Evolutionary conservation across 2,329 filamentous ascomycete genomes (phyloP).

Genomic region (Graphium sp.): DNA sequence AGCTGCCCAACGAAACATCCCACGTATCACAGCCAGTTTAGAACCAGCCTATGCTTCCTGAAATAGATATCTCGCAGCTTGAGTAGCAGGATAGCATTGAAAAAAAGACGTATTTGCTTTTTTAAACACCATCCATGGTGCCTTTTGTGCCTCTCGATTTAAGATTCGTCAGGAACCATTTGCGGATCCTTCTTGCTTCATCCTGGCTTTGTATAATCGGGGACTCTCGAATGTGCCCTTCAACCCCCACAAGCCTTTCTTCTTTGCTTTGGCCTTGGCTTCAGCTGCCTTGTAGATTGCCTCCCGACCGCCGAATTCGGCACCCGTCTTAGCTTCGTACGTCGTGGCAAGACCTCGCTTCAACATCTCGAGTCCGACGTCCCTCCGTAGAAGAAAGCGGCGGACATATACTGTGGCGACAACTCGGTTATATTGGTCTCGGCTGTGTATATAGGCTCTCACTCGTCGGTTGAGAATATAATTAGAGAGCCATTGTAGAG

Average conservation of each 20-base stretch:
- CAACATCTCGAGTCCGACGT: conserved; percentile 85
- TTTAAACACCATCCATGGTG: no score
- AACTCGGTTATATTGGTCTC: conserved; percentile 84
- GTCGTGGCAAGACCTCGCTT: conserved; percentile 71
- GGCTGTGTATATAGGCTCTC: conserved; percentile 64
- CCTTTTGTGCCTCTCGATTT: no score
- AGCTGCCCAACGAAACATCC: no score
- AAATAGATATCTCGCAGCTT: no score
- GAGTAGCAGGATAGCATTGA: no score
- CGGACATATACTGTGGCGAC: conserved; percentile 74
- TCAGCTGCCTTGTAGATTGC: conserved; percentile 49
- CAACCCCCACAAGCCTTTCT: conserved; percentile 61
- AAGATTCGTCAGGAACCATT: no score
- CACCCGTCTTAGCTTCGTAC: conserved; percentile 83
- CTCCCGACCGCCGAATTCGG: conserved; percentile 66
- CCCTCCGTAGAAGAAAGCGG: conserved; percentile 48
- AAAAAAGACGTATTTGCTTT: no score
- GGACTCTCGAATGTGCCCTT: conserved; percentile 60
- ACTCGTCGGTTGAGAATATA: conserved; percentile 60
- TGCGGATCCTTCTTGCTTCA: conserved; percentile 4
- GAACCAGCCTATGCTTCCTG: no score
- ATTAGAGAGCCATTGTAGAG: conserved; percentile 59
- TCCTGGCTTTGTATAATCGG: conserved; percentile 59
- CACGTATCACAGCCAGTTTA: no score
- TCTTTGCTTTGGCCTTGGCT: conserved; percentile 44